Evolutionary conservation across 805 yeast species (phyloP).

Genomic region (Yarrowia bubula): DNA sequence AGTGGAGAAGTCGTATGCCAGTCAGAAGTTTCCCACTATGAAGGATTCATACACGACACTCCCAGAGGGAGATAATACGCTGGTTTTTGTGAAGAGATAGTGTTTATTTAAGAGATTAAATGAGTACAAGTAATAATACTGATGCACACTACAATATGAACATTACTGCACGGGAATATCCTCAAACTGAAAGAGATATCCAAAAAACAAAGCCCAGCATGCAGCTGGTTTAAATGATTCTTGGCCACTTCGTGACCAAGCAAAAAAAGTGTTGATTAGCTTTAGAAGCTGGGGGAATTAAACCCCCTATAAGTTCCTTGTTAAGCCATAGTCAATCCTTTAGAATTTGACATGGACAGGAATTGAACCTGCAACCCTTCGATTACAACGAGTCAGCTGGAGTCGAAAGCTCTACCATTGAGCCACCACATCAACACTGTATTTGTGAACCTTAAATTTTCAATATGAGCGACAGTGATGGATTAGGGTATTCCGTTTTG

Average conservation of each 20-base stretch:
- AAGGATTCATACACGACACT: constrained; percentile 8
- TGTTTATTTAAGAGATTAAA: not conserved
- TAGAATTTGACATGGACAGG: constrained; percentile 65
- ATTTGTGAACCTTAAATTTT: not conserved
- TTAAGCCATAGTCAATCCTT: constrained; percentile 15
- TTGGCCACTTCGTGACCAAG: too few relatives aligned
- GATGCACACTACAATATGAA: not conserved
- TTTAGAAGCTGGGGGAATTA: constrained; percentile 15
- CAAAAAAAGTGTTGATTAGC: constrained; percentile 20
- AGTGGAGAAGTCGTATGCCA: not conserved
- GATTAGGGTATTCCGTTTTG: constrained; percentile 1
- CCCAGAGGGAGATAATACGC: not conserved
- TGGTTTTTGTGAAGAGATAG: not conserved
- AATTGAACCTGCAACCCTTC: constrained; percentile 81
- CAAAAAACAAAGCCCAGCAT: too few relatives aligned
- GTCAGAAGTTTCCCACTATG: constrained; percentile 1
- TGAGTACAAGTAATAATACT: too few relatives aligned
- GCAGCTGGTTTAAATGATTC: too few relatives aligned
- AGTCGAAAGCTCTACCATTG: constrained; percentile 74
- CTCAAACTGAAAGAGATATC: too few relatives aligned
- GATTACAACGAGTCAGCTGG: constrained; percentile 48
- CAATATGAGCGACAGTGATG: not conserved
- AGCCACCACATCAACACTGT: constrained; percentile 48
- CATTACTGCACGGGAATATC: too few relatives aligned
- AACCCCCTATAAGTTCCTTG: constrained; percentile 1